phyloP scores from a whole-genome alignment of 2,329 filamentous ascomycete species.

The Arachnomyces sp. region DNA sequence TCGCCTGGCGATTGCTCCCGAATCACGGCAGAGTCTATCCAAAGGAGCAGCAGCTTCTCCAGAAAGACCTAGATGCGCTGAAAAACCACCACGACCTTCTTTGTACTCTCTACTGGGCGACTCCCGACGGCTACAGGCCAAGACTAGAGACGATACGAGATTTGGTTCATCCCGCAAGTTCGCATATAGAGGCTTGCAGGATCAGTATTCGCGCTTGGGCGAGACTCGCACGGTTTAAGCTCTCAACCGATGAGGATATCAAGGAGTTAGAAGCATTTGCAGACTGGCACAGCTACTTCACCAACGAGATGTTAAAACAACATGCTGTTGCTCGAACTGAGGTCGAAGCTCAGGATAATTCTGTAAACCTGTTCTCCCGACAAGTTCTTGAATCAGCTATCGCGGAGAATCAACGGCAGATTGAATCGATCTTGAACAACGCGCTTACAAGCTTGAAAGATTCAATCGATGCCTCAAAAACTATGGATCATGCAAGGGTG shows the following conservation, averaged over 20 bases:
- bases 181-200: conserved; percentile 52
- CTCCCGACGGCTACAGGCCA: conserved; percentile 46
- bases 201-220: conserved; percentile 52
- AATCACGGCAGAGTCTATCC: conserved; percentile 54
- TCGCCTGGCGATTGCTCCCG: conserved; percentile 50
- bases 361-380: conserved; percentile 33
- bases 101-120: conserved; percentile 51
- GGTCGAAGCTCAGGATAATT: conserved; percentile 45
- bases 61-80: conserved; percentile 48
- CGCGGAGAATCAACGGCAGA: conserved; percentile 48
- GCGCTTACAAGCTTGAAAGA: conserved; percentile 44
- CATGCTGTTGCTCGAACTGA: conserved; percentile 50
- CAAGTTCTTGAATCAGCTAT: conserved; percentile 45
- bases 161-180: conserved; percentile 49
- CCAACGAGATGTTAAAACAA: conserved; percentile 45
- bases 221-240: conserved; percentile 49
- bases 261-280: conserved; percentile 41
- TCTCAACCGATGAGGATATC: conserved; percentile 43
- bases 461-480: conserved; percentile 37
- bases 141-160: conserved; percentile 43
- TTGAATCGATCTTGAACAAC: conserved; percentile 47
- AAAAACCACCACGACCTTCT: conserved; percentile 56
- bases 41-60: conserved; percentile 47
- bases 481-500: conserved; percentile 32
- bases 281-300: conserved; percentile 48